phyloP scores from a whole-genome alignment of 495 filamentous ascomycete genomes.

The Penicillium manginii region DNA sequence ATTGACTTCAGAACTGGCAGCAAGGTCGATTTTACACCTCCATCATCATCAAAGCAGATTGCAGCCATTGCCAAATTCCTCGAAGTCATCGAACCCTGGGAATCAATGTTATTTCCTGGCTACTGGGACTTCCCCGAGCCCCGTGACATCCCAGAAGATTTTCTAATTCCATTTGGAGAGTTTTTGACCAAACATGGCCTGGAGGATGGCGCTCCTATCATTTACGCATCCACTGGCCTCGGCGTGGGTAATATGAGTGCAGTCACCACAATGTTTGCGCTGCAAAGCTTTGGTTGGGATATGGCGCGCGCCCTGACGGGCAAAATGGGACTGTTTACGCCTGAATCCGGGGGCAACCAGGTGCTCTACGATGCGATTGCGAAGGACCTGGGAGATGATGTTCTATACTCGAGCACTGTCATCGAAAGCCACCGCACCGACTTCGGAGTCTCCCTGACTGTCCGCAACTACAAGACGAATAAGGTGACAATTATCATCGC shows the following conservation, averaged over 20 bases:
- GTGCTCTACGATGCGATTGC: slow-evolving; percentile 44
- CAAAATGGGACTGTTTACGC: slow-evolving; percentile 26
- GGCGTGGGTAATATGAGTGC: slow-evolving; percentile 44
- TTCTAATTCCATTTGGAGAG: slow-evolving; percentile 48
- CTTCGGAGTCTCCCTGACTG: slow-evolving; percentile 32
- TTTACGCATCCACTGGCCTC: slow-evolving; percentile 33
- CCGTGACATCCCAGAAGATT: slow-evolving; percentile 42
- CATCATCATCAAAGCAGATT: slow-evolving; percentile 24
- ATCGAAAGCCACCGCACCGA: slow-evolving; percentile 27
- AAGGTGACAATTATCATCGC: slow-evolving; percentile 35
- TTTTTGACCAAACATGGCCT: slow-evolving; percentile 50
- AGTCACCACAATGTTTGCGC: slow-evolving; percentile 43
- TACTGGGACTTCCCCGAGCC: slow-evolving; percentile 42
- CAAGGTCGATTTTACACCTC: slow-evolving; percentile 24
- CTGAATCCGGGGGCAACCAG: slow-evolving; percentile 42
- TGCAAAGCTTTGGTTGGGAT: slow-evolving; percentile 43
- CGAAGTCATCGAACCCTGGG: slow-evolving; percentile 37
- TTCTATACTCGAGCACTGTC: slow-evolving; percentile 41
- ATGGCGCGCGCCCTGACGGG: slow-evolving; percentile 38
- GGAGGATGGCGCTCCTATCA: slow-evolving; percentile 34
- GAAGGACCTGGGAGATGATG: slow-evolving; percentile 34
- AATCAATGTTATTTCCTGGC: slow-evolving; percentile 39
- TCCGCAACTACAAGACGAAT: slow-evolving; percentile 33
- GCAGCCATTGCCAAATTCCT: slow-evolving; percentile 41
- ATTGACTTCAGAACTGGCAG: slow-evolving; percentile 46